Evolutionary conservation across 371 early-diverging fungal genomes (phyloP).

Genomic region (Parasitella parasitica): DNA sequence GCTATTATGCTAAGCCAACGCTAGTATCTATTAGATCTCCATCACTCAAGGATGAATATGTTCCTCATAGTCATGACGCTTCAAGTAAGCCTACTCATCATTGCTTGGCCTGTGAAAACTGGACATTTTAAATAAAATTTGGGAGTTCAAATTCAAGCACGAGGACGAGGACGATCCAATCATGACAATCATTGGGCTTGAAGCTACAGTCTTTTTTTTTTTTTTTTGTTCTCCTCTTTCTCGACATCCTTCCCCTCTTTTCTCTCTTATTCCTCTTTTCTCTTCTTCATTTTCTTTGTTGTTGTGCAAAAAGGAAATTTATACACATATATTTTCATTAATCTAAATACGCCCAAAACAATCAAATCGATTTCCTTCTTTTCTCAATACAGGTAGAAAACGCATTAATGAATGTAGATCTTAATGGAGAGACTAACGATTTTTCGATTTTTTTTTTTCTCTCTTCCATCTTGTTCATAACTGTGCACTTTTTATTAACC

Average conservation of each 20-base stretch:
- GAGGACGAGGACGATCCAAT: conserved; percentile 19
- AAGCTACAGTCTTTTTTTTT: neutral
- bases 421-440: neutral
- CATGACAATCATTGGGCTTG: conserved; percentile 13
- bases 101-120: conserved; percentile 8
- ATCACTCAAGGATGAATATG: neutral
- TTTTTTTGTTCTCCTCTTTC: neutral
- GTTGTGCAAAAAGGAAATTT: neutral
- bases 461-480: neutral
- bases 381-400: neutral
- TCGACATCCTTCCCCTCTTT: neutral
- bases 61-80: neutral
- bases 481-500: neutral
- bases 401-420: neutral
- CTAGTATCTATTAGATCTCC: neutral
- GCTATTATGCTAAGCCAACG: neutral
- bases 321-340: neutral
- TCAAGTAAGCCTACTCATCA: neutral
- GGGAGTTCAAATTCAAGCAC: conserved; percentile 15
- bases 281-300: neutral
- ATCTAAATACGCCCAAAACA: too few species aligned
- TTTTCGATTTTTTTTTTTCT: conserved; percentile 1
- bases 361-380: too few species aligned
- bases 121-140: conserved; percentile 22
- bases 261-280: neutral